Percentiles rank a stretch among this genome's conserved stretches.
Evolutionary conservation across 192 early-diverging fungal species (phyloP).

Genomic region (Backusella mclennaniae): DNA sequence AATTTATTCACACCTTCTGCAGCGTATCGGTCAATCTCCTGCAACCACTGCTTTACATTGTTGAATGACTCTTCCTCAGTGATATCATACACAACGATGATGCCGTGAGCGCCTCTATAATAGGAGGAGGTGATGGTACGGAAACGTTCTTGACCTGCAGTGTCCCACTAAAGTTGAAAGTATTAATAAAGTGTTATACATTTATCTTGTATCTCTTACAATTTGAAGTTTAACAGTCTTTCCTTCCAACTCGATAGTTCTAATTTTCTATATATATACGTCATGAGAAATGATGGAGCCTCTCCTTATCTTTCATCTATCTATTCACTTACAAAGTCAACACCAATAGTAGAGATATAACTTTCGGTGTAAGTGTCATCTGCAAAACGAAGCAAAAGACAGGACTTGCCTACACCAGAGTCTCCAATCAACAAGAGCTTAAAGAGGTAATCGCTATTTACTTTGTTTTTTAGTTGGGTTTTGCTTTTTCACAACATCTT

Average conservation of each 20-base stretch:
- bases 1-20: slow-evolving; percentile 96
- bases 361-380: slow-evolving; percentile 98
- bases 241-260: slow-evolving; percentile 96
- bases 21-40: slow-evolving; percentile 97
- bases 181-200: no score
- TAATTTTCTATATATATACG: slow-evolving; percentile 76
- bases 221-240: slow-evolving; percentile 98
- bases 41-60: slow-evolving; percentile 97
- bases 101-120: slow-evolving; percentile 96
- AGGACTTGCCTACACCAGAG: slow-evolving; percentile 97
- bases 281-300: background rate
- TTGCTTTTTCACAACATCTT: background rate
- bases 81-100: slow-evolving; percentile 98
- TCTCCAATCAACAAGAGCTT: slow-evolving; percentile 98
- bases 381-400: slow-evolving; percentile 93
- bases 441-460: slow-evolving; percentile 92
- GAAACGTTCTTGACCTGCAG: slow-evolving; percentile 98
- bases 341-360: slow-evolving; percentile 98
- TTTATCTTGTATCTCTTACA: slow-evolving; percentile 41
- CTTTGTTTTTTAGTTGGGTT: background rate
- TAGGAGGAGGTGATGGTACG: slow-evolving; percentile 97
- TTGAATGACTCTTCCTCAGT: slow-evolving; percentile 92
- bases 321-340: slow-evolving; percentile 83
- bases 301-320: background rate
- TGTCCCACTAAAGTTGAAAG: slow-evolving; percentile 70